Conservation (phyloP, 345 rosid genomes). For the Salix caprea region DNA sequence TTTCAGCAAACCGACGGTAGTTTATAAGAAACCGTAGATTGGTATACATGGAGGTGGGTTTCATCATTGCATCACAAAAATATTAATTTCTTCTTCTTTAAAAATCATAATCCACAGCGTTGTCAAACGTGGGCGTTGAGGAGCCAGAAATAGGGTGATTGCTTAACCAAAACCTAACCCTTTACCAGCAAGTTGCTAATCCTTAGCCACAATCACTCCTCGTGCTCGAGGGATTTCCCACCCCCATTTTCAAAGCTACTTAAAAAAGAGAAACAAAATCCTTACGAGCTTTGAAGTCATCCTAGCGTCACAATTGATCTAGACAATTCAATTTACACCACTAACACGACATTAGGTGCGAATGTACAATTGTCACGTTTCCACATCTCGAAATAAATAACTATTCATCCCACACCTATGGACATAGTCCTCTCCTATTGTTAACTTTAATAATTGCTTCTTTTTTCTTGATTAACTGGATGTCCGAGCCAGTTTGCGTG, state of each 20-base stretch:
- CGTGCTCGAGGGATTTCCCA: background rate
- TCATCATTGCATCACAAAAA: background rate
- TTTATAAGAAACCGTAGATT: too few species aligned
- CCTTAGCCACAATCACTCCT: background rate
- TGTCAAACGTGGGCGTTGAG: background rate
- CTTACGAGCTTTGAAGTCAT: background rate
- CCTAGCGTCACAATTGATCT: constrained; percentile 1
- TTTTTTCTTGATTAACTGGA: too few species aligned
- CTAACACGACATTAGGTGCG: background rate
- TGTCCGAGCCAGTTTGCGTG: too few species aligned
- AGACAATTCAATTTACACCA: background rate
- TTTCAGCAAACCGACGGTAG: too few species aligned
- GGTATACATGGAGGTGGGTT: background rate
- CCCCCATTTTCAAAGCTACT: constrained; percentile 6
- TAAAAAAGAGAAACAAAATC: background rate
- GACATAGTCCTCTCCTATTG: constrained; percentile 30
- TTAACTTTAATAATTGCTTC: constrained; percentile 26
- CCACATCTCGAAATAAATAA: background rate
- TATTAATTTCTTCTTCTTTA: too few species aligned
- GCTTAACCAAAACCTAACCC: background rate
- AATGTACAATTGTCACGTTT: too few species aligned
- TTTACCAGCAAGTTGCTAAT: background rate
- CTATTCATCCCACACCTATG: background rate
- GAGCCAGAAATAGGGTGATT: background rate
- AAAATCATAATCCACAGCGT: too few species aligned